Base-by-base conservation (phyloP, 2,329 filamentous ascomycete species). In the Hypomyces rosellus region DNA sequence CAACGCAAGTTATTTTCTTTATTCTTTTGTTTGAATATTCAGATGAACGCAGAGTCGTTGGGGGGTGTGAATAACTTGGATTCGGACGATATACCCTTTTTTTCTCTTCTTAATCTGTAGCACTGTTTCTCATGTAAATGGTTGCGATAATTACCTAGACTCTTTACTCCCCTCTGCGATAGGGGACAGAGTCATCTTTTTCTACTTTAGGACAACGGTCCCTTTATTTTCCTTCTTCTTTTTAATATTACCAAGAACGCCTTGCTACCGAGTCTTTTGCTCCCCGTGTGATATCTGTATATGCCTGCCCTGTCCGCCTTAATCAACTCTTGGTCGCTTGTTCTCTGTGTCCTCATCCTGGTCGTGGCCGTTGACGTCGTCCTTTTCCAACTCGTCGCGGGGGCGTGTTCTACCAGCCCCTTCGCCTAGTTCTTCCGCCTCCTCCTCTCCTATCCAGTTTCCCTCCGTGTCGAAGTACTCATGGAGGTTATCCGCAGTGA, bases 401-500 rank as follows among this genome's bases (percentile, higher is more conserved):
- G 59, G 72, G 49, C 80, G 74, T 40, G 41, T 44, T 50, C 78
- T 75, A 18, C 82, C 83, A 1, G 81, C 83, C 9, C 84, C 84
- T n/a, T 41, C 38, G 16, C 16, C 50, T 82, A 33, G 38, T 9
- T 62, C 60, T 1, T 62, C 79, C 55, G 87, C 85, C 80, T 86
- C 92, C 63, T 92, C 90, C 3, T 89, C 89, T 1, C 62, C 79
- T 55, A 87, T 85, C 80, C 86, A 92, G 63, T 92, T 90, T 3
- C 89, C 89, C 8, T 90, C 78, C 54, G 79, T 83, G 59, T 93
- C 88, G 67, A 93, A 88, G 63, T 83, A 95, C 58, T 95, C 81
- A 56, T 86, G 76, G 65, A 95, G 84, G 61, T 96, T 97, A 50
- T 96, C 92, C 8, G 88, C 87, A 14, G 92, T 97, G 63, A 97